Evolutionary conservation across 139 green algal species (phyloP).

Genomic region (Limnomonas spitsbergensis): DNA sequence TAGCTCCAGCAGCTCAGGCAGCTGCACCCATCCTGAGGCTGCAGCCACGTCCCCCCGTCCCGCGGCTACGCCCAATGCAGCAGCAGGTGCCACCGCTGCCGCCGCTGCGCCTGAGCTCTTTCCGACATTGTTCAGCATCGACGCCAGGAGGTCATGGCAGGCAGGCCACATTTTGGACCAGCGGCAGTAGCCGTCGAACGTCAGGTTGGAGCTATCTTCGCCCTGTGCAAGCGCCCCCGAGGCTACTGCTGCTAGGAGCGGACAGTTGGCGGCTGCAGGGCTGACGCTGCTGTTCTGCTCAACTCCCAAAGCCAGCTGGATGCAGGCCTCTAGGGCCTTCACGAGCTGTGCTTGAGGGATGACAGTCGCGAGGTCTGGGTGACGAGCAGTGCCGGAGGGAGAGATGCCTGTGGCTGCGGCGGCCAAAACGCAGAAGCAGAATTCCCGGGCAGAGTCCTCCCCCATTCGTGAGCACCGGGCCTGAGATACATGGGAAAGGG

Average conservation of each 20-base stretch:
- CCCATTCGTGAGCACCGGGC: neutral
- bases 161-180: constrained; percentile 20
- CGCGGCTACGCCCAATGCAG: neutral
- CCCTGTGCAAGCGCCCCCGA: neutral
- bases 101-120: neutral
- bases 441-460: neutral
- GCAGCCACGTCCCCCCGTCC: no score
- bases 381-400: no score
- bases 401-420: no score
- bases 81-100: neutral
- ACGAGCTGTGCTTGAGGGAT: no score
- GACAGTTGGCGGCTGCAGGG: no score
- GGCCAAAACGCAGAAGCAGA: neutral
- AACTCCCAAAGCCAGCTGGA: neutral
- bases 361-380: no score
- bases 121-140: neutral
- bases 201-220: neutral
- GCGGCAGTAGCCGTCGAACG: constrained; percentile 7
- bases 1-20: constrained; percentile 9
- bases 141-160: neutral
- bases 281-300: neutral
- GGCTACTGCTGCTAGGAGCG: no score
- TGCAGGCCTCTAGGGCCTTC: neutral
- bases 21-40: no score
- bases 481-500: neutral